Evolutionary conservation across 192 early-diverging fungal species (phyloP), one percentile per base, ranked within the genome.

Genomic region (Coemansia sp.): DNA sequence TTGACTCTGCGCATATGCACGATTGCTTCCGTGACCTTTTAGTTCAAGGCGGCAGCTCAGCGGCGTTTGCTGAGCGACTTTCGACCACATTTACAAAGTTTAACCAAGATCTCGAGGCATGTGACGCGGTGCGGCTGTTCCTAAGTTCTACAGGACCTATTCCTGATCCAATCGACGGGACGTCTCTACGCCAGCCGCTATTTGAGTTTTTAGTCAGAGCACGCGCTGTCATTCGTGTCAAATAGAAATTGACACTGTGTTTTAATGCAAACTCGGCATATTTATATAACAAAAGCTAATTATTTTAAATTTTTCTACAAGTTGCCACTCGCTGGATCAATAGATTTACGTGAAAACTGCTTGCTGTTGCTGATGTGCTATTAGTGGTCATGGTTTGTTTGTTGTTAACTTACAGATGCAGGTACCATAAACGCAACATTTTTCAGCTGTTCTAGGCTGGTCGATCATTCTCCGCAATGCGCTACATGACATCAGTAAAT

Each of bases 131-230:
- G 15, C 42, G 21, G 4, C 11, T 15, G n/a, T 57, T 78, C 33
- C 58, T 71, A n/a, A 34, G 17, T 14, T 58, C 58, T 24, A 22
- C 34, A 15, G 58, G 55, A 24, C 64, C 64, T 10, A 67, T 70
- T 51, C 68, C 74, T 7, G 64, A 67, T 9, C 44, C 74, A 4
- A 78, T 78, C 14, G 69, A 78, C 49, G 49, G 74, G n/a, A 50
- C 53, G 7, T 22, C 58, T 24, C 42, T 78, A 55, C 68, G 74
- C 15, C 74, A 78, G 54, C 68, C 74, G 4, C 51, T 78, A 44
- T 71, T 78, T 67, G 74, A 78, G 54, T 78, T 78, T 22, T 51
- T 78, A 38, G 61, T 78, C 21, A 71, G 60, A 23, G 52, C 74
- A 3, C 74, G 74, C 14, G 74, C 74, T 5, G 62, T 78, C 3